Evolutionary conservation across 1,284 basidiomycete genomes (phyloP), one percentile per base, ranked within the genome.

Genomic region (Farysia itapuensis): DNA sequence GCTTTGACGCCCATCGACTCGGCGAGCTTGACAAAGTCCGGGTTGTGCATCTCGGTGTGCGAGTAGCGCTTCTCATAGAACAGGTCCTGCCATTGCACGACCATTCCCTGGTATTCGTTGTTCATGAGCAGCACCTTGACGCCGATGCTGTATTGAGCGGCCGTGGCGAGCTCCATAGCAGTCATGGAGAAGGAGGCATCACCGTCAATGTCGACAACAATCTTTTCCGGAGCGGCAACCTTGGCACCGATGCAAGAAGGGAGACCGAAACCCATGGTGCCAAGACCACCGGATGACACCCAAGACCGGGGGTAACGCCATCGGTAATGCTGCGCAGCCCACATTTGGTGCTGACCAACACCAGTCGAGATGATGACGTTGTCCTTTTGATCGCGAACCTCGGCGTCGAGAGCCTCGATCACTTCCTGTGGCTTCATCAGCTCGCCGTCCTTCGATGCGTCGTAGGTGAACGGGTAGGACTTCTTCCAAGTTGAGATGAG

Each of bases 281-380:
- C 94, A 16, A 97, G 84, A 65, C 94, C 94, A 67, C 94, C 94
- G n/a, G 90, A 94, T 7, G 92, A 92, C 51, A 98, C 85, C 86
- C 93, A 89, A 25, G 89, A 84, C 31, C 86, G 83, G 0, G 94
- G 94, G 40, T 86, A 79, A 50, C 81, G 87, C 93, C 93, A 97
- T 65, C 92, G 83, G 80, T 85, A 97, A 78, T 88, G 83, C 79
- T 98, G 95, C 35, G 90, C 90, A 1, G 94, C 93, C 92, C 92
- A 98, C 94, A 98, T 98, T 79, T 98, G 94, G 80, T 98, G 94
- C 79, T 97, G 94, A 4, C 95, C 95, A 19, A 98, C 95, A 71
- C 94, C 94, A 3, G 95, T 97, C 3, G 90, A 80, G 58, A 98
- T 80, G 70, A 98, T 81, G 22, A 96, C 83, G 32, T 96, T 85